These are phyloP conservation scores for Jatropha podagrica DNA, from an alignment of 441 rosid genomes.

Conservation along the genomic window DNA sequence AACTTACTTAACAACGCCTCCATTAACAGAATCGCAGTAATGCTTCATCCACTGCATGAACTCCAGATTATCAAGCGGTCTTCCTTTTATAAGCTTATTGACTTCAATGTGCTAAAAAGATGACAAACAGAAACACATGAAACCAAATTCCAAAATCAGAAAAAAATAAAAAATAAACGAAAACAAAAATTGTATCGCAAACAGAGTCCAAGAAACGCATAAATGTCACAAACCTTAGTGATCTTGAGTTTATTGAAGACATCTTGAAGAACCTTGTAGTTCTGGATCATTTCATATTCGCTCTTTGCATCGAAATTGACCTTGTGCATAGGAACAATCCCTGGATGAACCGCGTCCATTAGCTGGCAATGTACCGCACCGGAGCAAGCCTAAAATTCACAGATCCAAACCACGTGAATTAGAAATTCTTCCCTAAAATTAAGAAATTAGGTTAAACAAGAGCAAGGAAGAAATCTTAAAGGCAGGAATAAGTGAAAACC, in stretches of 20 bases:
- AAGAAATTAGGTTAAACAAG: neutral
- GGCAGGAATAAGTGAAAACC: conserved; percentile 33
- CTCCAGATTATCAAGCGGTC: conserved; percentile 95
- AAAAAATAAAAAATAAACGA: neutral
- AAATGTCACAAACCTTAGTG: conserved; percentile 60
- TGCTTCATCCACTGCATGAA: conserved; percentile 98
- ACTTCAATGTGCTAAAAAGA: conserved; percentile 74
- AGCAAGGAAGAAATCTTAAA: neutral
- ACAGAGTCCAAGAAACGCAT: neutral
- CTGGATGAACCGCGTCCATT: conserved; percentile 89
- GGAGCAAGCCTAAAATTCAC: conserved; percentile 60
- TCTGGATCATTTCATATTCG: conserved; percentile 97
- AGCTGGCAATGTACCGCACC: conserved; percentile 95
- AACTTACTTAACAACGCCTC: conserved; percentile 51
- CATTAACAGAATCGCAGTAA: conserved; percentile 82
- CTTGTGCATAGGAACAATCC: conserved; percentile 96
- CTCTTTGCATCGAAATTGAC: conserved; percentile 91
- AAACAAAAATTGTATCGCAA: neutral
- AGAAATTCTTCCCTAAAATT: neutral
- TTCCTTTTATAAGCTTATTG: conserved; percentile 83
- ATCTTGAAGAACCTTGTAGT: conserved; percentile 91
- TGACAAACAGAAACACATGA: neutral
- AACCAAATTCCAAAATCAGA: neutral
- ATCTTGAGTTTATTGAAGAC: conserved; percentile 92
- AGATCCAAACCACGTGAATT: conserved; percentile 19